Conservation (phyloP, 306 rosid genomes). For the Erythrophleum fordii region DNA sequence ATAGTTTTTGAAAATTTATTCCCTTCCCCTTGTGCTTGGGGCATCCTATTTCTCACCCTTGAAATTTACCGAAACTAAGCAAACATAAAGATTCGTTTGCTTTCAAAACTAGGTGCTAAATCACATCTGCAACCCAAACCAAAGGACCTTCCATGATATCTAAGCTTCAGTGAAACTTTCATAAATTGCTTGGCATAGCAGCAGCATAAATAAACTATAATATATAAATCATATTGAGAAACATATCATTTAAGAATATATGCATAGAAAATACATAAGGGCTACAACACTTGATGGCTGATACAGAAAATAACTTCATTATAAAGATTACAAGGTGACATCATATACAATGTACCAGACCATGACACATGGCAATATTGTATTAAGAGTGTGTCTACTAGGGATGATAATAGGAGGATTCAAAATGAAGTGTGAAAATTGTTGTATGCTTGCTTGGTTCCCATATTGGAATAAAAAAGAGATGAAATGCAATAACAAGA, state of each 20-base stretch:
- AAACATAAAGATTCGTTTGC: too few relatives aligned
- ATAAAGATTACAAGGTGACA: background rate
- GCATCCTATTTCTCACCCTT: too few relatives aligned
- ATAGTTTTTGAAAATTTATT: background rate
- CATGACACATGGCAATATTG: background rate
- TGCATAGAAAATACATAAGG: too few relatives aligned
- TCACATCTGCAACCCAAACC: background rate
- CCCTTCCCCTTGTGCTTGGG: background rate
- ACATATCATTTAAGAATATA: too few relatives aligned
- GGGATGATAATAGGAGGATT: background rate
- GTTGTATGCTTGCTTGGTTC: background rate
- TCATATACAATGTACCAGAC: background rate
- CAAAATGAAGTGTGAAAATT: background rate
- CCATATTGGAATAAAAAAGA: background rate
- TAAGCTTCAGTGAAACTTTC: background rate
- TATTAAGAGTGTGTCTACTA: background rate
- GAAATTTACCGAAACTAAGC: too few relatives aligned
- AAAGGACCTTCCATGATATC: background rate
- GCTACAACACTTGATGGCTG: background rate
- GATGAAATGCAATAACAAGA: background rate
- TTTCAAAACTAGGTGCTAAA: too few relatives aligned
- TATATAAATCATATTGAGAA: too few relatives aligned
- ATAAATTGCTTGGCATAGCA: background rate
- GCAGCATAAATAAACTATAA: too few relatives aligned
- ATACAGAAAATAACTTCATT: background rate